These are phyloP conservation scores for Hydrangea macrophylla DNA, from an alignment of 148 eudicot species.

Conservation along the genomic window DNA sequence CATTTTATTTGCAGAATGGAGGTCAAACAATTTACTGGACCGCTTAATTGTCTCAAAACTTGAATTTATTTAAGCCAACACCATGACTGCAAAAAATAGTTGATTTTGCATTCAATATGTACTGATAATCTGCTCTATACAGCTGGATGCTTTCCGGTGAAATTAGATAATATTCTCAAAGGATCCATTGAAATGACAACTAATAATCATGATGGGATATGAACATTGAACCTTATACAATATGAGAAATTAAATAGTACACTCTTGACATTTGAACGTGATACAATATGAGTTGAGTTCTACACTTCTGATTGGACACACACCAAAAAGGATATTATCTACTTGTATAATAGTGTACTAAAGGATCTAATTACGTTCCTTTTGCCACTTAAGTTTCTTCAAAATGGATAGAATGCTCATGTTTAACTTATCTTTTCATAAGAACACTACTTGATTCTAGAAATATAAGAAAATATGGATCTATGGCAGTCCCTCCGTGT, in stretches of 20 bases:
- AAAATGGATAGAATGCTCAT: too few relatives aligned
- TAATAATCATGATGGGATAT: not conserved
- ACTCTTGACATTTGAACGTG: too few relatives aligned
- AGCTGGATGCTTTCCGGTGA: not conserved
- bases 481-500: too few relatives aligned
- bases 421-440: too few relatives aligned
- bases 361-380: too few relatives aligned
- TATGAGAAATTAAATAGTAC: not conserved
- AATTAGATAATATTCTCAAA: not conserved
- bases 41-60: not conserved
- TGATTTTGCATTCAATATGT: not conserved
- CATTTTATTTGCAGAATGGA: not conserved
- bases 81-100: not conserved
- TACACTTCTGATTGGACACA: too few relatives aligned
- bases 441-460: too few relatives aligned
- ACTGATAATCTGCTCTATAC: not conserved
- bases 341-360: too few relatives aligned
- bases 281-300: too few relatives aligned
- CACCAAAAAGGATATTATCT: too few relatives aligned
- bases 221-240: not conserved
- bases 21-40: constrained; percentile 8
- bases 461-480: too few relatives aligned
- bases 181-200: not conserved
- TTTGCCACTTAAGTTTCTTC: too few relatives aligned
- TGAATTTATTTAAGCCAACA: not conserved